Evolutionary conservation across 2,329 filamentous ascomycete genomes (phyloP).

Genomic region (Arthroderma uncinatum): DNA sequence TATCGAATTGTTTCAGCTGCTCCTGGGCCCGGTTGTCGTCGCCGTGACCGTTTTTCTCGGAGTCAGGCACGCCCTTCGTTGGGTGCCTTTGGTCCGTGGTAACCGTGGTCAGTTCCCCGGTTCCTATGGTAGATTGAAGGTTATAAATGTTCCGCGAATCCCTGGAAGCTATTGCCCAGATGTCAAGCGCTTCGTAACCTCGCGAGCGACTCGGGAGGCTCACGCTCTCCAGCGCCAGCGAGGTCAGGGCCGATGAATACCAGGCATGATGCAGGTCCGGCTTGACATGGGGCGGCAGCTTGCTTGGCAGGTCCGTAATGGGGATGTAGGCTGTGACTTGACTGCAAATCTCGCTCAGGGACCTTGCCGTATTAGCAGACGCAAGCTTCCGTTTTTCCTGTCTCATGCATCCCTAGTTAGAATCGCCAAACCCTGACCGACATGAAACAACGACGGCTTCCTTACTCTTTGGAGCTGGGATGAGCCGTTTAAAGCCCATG

Average conservation of each 20-base stretch:
- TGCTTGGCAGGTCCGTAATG: constrained; percentile 50
- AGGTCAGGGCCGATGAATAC: constrained; percentile 68
- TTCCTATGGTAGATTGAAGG: constrained; percentile 53
- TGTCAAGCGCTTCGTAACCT: constrained; percentile 27
- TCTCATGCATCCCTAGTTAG: not conserved
- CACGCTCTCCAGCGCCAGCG: constrained; percentile 64
- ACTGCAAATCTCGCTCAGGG: constrained; percentile 55
- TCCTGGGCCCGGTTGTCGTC: constrained; percentile 4
- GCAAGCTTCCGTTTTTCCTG: constrained; percentile 51
- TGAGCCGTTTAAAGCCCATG: constrained; percentile 61
- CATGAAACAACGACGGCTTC: constrained; percentile 30
- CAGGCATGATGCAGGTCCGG: constrained; percentile 58
- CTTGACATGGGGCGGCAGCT: constrained; percentile 46
- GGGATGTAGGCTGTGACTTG: constrained; percentile 71
- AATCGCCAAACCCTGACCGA: not conserved
- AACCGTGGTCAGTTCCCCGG: not conserved
- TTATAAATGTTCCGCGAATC: constrained; percentile 72
- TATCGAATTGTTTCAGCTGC: constrained; percentile 26
- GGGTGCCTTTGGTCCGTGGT: not conserved
- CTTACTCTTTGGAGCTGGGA: constrained; percentile 9
- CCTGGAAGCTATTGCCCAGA: constrained; percentile 43
- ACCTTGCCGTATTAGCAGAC: constrained; percentile 62
- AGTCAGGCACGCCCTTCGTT: not conserved
- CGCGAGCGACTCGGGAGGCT: constrained; percentile 58
- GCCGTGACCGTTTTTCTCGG: not conserved